These are phyloP conservation scores for Inga leiocalycina DNA, from an alignment of 306 rosid genomes.

Conservation along the genomic window DNA sequence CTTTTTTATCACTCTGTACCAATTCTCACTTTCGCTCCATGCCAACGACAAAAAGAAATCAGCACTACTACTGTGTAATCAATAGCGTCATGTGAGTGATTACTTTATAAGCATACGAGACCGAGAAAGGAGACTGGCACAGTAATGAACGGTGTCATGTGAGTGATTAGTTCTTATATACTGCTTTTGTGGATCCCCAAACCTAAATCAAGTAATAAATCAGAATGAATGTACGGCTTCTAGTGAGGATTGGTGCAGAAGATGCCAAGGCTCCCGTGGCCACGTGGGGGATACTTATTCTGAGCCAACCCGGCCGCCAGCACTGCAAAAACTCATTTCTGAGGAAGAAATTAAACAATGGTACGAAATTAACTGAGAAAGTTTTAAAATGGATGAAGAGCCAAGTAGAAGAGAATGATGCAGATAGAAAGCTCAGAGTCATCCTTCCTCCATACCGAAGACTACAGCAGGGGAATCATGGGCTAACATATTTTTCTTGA, in stretches of 20 bases:
- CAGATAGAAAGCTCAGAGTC: background rate
- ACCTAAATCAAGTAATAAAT: background rate
- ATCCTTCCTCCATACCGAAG: constrained; percentile 93
- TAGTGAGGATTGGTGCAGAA: constrained; percentile 62
- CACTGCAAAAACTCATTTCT: constrained; percentile 50
- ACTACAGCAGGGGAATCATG: constrained; percentile 76
- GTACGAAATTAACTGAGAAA: background rate
- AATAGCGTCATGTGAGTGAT: background rate
- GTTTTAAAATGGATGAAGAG: background rate
- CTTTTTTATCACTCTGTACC: no score
- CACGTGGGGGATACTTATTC: constrained; percentile 77
- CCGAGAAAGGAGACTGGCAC: background rate
- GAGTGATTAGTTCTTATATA: background rate
- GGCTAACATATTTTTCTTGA: constrained; percentile 69
- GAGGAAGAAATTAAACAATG: background rate
- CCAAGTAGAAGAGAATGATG: background rate
- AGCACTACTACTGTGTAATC: constrained; percentile 33
- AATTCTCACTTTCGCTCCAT: no score
- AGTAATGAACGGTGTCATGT: background rate
- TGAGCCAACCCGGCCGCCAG: constrained; percentile 77
- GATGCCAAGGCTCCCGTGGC: constrained; percentile 88
- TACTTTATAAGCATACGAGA: background rate
- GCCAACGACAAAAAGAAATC: no score
- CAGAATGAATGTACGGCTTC: background rate
- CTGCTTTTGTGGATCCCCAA: background rate